Base-by-base conservation (phyloP, 2,329 filamentous ascomycete species). In the Colletotrichum eleusines region DNA sequence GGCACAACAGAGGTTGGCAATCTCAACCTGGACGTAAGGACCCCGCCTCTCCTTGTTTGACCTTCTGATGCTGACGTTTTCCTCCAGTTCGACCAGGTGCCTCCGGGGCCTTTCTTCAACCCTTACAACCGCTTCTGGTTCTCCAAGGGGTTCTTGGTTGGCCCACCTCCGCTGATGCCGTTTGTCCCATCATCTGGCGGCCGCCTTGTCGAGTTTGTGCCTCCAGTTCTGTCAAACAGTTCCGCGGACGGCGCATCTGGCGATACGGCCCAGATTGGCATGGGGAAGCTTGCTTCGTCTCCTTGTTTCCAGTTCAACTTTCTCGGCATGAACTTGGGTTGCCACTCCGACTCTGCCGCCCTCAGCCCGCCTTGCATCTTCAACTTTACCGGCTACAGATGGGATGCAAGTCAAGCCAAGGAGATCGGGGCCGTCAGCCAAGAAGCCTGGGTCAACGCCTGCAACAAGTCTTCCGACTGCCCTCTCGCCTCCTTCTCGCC, bases 71-170 rank as follows among this genome's bases (percentile, higher is more conserved):
- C 63, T 70, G 54, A 63, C 58, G n/a, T 28, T n/a, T 8, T 23
- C 18, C 1, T 46, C 26, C 60, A 83, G 82, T 83, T 83, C 67
- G 81, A 83, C 63, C 74, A 76, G 20, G 68, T 77, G 6, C 76
- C 76, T n/a, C 69, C 77, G 9, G 81, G 81, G 0, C 81, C 81
- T 12, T 75, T 83, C 2, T 81, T 82, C 74, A 83, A 83, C 28
- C 82, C 82, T 1, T 75, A 77, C 23, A 76, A 80, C 8, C 79
- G 81, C 57, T 76, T 83, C 35, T 83, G 81, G 81, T 83, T 83
- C 66, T 83, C 82, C 33, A 76, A 81, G 68, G 82, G 82, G 2
- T 83, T 83, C 66, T 74, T 82, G 7, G 75, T 83, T 57, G 78
- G 78, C 1, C 81, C 82, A 3, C 79, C 79, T 31, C 73, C 76